phyloP scores from a whole-genome alignment of 129 eudicot genomes.

The Pseudognaphalium luteoalbum region DNA sequence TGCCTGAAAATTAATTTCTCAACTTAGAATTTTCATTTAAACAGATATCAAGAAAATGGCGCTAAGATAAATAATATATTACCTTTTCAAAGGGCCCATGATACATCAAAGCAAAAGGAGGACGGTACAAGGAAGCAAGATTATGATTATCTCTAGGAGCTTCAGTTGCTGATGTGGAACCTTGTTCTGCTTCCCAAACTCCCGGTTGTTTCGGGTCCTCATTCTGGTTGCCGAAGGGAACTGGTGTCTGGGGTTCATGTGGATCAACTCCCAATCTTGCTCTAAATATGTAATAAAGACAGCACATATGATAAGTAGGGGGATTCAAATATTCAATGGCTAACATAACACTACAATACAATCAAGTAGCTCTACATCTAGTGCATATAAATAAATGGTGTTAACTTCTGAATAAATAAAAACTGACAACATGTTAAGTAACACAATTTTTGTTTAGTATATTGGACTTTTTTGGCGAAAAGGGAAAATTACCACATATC shows the following conservation, averaged over 20 bases:
- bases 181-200: conserved; percentile 75
- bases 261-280: conserved; percentile 54
- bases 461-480: too few relatives aligned
- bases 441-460: too few relatives aligned
- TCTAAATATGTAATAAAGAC: conserved; percentile 30
- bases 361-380: background rate
- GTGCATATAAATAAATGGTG: background rate
- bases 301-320: background rate
- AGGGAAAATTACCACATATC: background rate
- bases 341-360: too few relatives aligned
- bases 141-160: conserved; percentile 69
- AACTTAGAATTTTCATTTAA: background rate
- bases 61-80: conserved; percentile 1
- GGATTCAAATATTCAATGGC: background rate
- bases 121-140: conserved; percentile 84
- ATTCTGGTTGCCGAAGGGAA: conserved; percentile 81
- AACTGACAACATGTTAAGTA: background rate
- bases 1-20: conserved; percentile 44
- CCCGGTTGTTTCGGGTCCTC: conserved; percentile 73
- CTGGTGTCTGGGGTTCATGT: conserved; percentile 32
- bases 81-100: conserved; percentile 94
- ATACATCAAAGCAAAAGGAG: conserved; percentile 76
- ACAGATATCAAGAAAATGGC: background rate
- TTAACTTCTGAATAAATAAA: too few relatives aligned
- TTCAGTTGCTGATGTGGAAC: conserved; percentile 49